Percentiles rank a stretch among this genome's conserved stretches.
phyloP scores from a whole-genome alignment of 345 rosid species.

The Lagerstroemia speciosa region DNA sequence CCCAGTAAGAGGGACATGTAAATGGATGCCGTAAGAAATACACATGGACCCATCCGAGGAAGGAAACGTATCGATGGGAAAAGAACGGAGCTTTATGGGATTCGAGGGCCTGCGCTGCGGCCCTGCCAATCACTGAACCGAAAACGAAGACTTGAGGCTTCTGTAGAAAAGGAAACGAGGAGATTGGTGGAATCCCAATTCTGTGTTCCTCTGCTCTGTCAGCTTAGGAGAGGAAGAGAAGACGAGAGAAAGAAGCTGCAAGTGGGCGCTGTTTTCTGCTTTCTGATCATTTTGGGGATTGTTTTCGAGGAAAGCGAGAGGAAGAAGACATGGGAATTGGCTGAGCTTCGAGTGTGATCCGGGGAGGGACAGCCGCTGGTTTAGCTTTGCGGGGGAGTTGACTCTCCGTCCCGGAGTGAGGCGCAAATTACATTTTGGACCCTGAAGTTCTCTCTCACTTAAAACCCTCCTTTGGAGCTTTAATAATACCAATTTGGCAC shows the following conservation, averaged over 20 bases:
- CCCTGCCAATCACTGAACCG: not conserved
- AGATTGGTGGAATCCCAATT: not conserved
- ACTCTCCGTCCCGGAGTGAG: not conserved
- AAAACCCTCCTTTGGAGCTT: not conserved
- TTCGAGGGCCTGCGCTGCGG: not conserved
- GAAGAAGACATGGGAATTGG: not conserved
- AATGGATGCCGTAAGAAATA: not conserved
- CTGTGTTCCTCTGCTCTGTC: too few species aligned
- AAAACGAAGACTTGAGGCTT: not conserved
- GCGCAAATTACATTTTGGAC: not conserved
- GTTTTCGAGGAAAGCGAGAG: not conserved
- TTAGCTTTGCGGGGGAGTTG: not conserved
- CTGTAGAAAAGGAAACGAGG: not conserved
- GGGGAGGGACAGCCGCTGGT: not conserved
- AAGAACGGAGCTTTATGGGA: not conserved
- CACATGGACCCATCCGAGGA: not conserved
- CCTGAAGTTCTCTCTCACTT: not conserved
- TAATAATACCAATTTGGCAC: not conserved
- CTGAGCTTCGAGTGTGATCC: not conserved
- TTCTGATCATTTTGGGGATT: not conserved
- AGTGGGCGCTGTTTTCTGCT: not conserved
- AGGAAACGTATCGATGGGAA: not conserved
- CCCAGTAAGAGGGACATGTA: constrained; percentile 13
- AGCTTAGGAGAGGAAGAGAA: too few species aligned
- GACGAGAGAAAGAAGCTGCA: not conserved